Conservation (phyloP, 805 yeast species). For the Suhomyces emberorum region DNA sequence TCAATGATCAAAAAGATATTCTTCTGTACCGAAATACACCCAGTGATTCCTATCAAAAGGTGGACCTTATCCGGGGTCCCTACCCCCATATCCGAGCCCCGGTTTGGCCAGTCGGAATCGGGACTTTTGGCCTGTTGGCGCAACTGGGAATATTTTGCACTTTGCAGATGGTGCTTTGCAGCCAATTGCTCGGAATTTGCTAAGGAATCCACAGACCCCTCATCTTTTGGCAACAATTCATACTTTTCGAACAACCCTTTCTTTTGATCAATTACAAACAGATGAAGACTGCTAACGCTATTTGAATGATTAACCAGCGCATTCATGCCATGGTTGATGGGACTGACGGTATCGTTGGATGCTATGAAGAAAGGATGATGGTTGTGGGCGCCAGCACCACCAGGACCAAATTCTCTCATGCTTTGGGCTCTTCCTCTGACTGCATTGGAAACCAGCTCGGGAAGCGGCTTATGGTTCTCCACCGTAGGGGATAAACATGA, state of each 20-base stretch:
- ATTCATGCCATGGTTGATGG: slow-evolving; percentile 5
- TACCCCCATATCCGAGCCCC: too few relatives aligned
- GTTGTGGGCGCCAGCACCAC: too few relatives aligned
- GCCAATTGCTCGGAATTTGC: background rate
- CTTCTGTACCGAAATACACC: slow-evolving; percentile 20
- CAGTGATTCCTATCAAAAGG: slow-evolving; percentile 24
- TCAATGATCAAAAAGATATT: slow-evolving; percentile 22
- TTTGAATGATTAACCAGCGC: background rate
- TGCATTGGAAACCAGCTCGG: background rate
- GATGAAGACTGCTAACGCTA: too few relatives aligned
- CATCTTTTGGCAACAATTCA: too few relatives aligned
- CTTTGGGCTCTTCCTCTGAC: background rate
- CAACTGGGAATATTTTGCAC: too few relatives aligned
- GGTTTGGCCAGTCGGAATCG: too few relatives aligned
- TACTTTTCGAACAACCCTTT: too few relatives aligned
- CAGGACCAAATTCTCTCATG: background rate
- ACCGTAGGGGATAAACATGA: slow-evolving; percentile 5
- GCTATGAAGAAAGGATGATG: slow-evolving; percentile 2
- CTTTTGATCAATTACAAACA: background rate
- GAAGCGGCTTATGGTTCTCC: too few relatives aligned
- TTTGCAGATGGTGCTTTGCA: background rate
- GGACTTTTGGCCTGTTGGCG: background rate
- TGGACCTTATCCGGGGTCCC: too few relatives aligned
- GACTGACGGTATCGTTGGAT: slow-evolving; percentile 2
- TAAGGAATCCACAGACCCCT: background rate